Evolutionary conservation across 768 basidiomycete genomes (phyloP).

Genomic region (Amyloporia xantha): DNA sequence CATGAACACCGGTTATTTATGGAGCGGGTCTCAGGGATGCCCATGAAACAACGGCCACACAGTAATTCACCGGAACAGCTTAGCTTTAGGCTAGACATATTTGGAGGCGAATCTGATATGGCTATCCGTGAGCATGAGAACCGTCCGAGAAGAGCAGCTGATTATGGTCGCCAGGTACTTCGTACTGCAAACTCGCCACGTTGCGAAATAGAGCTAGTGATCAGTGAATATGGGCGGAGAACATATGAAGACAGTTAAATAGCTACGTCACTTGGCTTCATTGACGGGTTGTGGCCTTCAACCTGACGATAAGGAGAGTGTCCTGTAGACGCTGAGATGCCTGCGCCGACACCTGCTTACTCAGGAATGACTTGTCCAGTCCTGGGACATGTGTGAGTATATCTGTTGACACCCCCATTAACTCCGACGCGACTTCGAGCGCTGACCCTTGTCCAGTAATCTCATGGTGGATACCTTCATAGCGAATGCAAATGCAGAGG

Average conservation of each 20-base stretch:
- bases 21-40: too few relatives aligned
- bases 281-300: too few relatives aligned
- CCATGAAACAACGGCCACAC: too few relatives aligned
- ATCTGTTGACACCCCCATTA: not conserved
- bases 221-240: not conserved
- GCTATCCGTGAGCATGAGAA: too few relatives aligned
- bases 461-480: conserved; percentile 76
- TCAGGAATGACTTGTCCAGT: conserved; percentile 30
- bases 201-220: not conserved
- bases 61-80: too few relatives aligned
- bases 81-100: too few relatives aligned
- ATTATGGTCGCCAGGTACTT: not conserved
- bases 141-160: too few relatives aligned
- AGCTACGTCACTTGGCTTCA: not conserved
- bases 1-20: too few relatives aligned
- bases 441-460: conserved; percentile 35
- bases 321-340: not conserved
- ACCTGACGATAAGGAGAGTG: too few relatives aligned
- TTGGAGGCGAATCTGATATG: too few relatives aligned
- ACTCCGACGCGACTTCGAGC: not conserved
- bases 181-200: not conserved
- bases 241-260: not conserved
- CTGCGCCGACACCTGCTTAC: not conserved
- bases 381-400: conserved; percentile 65
- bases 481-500: conserved; percentile 64